Base-by-base conservation (phyloP, 805 yeast genomes). In the Diddensiella caesifluorescens region DNA sequence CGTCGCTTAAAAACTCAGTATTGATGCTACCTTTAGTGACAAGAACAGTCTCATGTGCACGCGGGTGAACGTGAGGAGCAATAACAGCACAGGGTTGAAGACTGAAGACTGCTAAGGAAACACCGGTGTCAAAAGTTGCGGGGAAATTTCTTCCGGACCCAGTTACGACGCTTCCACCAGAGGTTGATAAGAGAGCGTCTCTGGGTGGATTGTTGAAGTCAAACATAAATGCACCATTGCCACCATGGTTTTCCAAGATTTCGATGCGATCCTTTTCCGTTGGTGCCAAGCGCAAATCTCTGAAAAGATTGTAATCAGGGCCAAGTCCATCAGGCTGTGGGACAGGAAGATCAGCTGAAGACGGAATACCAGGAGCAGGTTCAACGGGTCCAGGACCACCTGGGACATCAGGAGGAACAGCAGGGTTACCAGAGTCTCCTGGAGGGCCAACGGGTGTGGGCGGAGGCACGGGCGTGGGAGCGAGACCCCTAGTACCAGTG, bases 51-150 rank as follows among this genome's bases (percentile, higher is more conserved):
- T 51, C 54, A 26, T 41, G 31, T 9, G 54, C 51, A 30, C 52
- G 38, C 13, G 49, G 31, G 34, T 48, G 43, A 6, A 38, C 25
- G 34, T 45, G 49, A 19, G 54, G 53, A 12, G 39, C 41, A 9
- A 49, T 42, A 16, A 51, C 7, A 9, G 45, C 49, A 38, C 54
- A 51, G 3, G 54, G 52, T 1, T 38, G 45, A 26, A 51, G 38
- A 6, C 32, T 31, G 25, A 47, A 35, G 4, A 45, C 12, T 4
- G 50, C 43, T 35, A 47, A 13, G 4, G 48, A 39, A 9, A 51
- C 25, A 6, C 49, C 52, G 4, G 41, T 23, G 15, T 44, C 53
- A 35, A 15, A 45, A 6, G 38, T 36, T 5, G 54, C 53, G 3
- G 54, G 51, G 38, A 51, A 51, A 12, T 34, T 34, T 5, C 36